A percentile compares a stretch with the other conserved stretches of the same genome.
phyloP scores from a whole-genome alignment of 129 eudicot species.

The Flaveria brownii region DNA sequence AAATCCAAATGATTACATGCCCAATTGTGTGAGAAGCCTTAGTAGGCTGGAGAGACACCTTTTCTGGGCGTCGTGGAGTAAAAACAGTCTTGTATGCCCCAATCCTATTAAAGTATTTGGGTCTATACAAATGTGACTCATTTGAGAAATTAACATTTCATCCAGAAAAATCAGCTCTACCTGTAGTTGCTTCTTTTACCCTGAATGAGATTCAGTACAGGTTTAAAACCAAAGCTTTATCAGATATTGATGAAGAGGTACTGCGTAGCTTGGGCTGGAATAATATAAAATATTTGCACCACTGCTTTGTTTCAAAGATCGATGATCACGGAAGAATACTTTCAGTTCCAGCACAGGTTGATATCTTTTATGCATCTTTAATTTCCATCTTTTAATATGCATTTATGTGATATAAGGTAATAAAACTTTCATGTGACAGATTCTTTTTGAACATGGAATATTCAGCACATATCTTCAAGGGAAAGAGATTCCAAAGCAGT shows the following conservation, averaged over 20 bases:
- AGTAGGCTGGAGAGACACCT: not conserved
- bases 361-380: not conserved
- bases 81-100: constrained; percentile 23
- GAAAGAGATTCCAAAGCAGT: constrained; percentile 11
- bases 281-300: not conserved
- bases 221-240: constrained; percentile 6
- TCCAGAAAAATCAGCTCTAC: constrained; percentile 16
- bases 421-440: not conserved
- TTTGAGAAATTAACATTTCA: constrained; percentile 13
- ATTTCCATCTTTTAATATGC: too few species aligned
- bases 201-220: constrained; percentile 15
- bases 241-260: constrained; percentile 16
- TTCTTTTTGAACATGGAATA: constrained; percentile 28
- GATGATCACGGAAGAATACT: not conserved
- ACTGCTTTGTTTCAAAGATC: not conserved
- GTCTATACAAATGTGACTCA: not conserved
- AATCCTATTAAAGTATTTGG: not conserved
- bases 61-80: too few species aligned
- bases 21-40: constrained; percentile 26
- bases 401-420: not conserved
- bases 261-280: constrained; percentile 24
- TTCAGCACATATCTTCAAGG: constrained; percentile 33
- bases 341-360: constrained; percentile 2
- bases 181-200: not conserved
- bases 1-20: constrained; percentile 29